Evolutionary conservation across 1,284 basidiomycete species (phyloP), one percentile per base, ranked within the genome.

Genomic region (Cryptococcus sp.): DNA sequence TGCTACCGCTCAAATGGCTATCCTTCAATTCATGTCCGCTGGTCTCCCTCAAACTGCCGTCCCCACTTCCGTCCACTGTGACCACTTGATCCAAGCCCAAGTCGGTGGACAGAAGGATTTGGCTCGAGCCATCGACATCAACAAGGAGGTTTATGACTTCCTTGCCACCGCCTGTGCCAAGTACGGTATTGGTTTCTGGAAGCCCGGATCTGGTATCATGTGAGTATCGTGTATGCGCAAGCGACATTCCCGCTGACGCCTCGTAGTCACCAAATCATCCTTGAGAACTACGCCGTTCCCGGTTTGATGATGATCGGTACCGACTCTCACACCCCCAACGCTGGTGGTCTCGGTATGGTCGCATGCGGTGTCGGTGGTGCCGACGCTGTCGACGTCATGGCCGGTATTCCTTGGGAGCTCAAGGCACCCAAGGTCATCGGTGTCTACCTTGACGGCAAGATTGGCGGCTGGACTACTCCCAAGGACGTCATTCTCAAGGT

Each of bases 111-210:
- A 84, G 47, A 89, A 91, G 83, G 96, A 99, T 84, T 83, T 99
- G 74, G 89, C 85, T 50, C 89, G 95, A 57, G 94, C 95, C 57
- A 87, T 91, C 75, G 83, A 91, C 68, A 90, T 92, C 77, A 99
- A 99, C 88, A 93, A 88, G 85, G 96, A 99, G 81, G 96, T 99
- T 57, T 99, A 98, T 80, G 94, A 99, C 82, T 99, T 99, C 84
- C 86, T 99, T 79, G 94, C 93, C 50, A 97, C 95, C 39, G 92
- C 90, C 59, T 94, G 93, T 53, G 93, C 94, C 65, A 98, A 98
- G 81, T 97, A 97, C 80, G 93, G 93, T 76, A 62, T 62, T 69
- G 95, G 94, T 66, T 99, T 99, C 86, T 99, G 95, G 96, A 92
- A 89, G 83, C 93, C 95, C 53, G 95, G 96, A 72, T 96, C 93